Evolutionary conservation across 1,139 yeast species (phyloP), one percentile per base, ranked within the genome.

Genomic region (Candida tetrigidarum): DNA sequence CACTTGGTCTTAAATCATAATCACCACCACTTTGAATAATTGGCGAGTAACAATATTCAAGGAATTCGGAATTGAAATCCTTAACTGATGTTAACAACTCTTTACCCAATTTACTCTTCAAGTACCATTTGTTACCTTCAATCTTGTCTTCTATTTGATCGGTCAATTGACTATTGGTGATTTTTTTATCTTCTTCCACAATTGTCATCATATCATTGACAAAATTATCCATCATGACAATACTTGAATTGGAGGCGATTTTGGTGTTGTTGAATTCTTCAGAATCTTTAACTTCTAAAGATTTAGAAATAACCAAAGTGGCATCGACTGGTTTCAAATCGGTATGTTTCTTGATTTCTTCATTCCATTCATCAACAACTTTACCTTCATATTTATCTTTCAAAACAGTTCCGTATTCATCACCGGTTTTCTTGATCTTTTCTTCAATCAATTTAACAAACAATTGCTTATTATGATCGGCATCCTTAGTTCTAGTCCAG

Each of bases 21-120:
- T 83, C 83, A 37, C 90, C 91, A 43, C 96, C 96, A 56, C 96
- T 86, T 67, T 92, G 96, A 48, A 93, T 78, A 46, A 90, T 87
- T 25, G 99, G 98, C 39, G 91, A 83, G 64, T 90, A 91, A 56
- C 97, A 88, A 97, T 97, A 93, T 64, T 93, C 98, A 29, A 93
- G 69, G 51, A 83, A 81, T 50, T 82, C 84, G 3, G 86, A 74
- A 58, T 90, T 96, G 55, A 90, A 86, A 45, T 82, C 83, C 40
- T 70, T 59, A 45, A 60, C 54, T 29, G 68, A 70, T 34, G 69
- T 75, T 49, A 71, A 63, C 26, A 79, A 61, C 47, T 77, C 79
- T 53, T 83, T 76, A 51, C 86, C 92, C 38, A 80, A 61, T 8
- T 83, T 77, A 8, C 81, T 64, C 57, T 85, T 86, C 54, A 77